Evolutionary conservation across 179 eudicot species (phyloP), one percentile per base, ranked within the genome.

Genomic region (Silene coronaria): DNA sequence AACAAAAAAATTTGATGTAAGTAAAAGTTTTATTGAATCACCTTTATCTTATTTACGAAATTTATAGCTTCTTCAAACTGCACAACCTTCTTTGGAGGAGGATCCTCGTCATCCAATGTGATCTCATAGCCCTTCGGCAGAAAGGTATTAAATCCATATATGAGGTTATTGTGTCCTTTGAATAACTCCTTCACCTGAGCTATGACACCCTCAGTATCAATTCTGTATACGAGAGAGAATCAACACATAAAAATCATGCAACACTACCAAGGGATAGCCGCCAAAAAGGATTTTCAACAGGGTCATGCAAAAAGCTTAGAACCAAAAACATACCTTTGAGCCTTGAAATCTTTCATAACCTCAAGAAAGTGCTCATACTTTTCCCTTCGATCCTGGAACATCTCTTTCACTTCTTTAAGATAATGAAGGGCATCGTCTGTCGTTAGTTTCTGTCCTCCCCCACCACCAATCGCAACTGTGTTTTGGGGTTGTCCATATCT

Each of bases 31-130:
- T 60, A n/a, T 19, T 67, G 60, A 4, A 48, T 76, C 76, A 92
- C 99, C 99, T 95, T 95, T 77, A 95, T 95, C 85, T 95, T 95
- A 87, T 92, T 92, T 19, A 95, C 99, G 84, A 95, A 95, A 85
- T 77, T 88, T 72, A 91, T 95, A 64, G 99, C 99, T 80, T 92
- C 99, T 61, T 87, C 97, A 84, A 95, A 95, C 87, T 95, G 96
- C 69, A 95, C 97, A 2, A 86, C 85, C 82, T 88, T 88, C 79
- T 95, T 95, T 34, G 90, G 88, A 6, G 90, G 93, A 74, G 89
- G 83, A 75, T 87, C 97, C 63, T 85, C 96, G 55, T 91, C 94
- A 42, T 89, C 96, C 32, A 92, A 66, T 75, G 91, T 89, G 70
- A 95, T 95, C 82, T 92, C 99, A 83, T 84, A 92, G 30, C 99